Conservation (phyloP, 345 rosid genomes). For the Moringa oleifera region DNA sequence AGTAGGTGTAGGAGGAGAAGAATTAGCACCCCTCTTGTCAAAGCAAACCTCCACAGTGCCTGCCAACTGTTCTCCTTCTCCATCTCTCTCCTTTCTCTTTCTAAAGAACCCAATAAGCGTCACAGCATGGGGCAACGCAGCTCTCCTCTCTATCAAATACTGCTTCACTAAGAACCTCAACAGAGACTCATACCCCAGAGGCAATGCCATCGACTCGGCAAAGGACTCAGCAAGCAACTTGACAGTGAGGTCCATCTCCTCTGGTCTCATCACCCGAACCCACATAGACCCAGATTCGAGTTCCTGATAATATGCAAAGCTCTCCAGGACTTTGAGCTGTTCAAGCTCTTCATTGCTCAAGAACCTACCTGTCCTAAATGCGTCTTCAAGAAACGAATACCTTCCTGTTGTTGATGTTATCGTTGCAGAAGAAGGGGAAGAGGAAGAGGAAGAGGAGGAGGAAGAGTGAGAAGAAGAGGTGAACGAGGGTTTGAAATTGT, state of each 20-base stretch:
- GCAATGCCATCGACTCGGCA: constrained; percentile 75
- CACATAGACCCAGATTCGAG: constrained; percentile 56
- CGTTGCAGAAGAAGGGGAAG: constrained; percentile 37
- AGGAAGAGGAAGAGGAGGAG: constrained; percentile 21
- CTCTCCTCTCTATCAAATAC: constrained; percentile 73
- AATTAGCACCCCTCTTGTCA: constrained; percentile 62
- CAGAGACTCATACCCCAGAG: constrained; percentile 54
- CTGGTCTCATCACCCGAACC: constrained; percentile 66
- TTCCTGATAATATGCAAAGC: constrained; percentile 48
- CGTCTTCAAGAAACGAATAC: constrained; percentile 52
- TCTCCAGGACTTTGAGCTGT: constrained; percentile 56
- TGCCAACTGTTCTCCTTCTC: constrained; percentile 45
- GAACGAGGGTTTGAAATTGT: constrained; percentile 30
- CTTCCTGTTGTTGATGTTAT: constrained; percentile 17
- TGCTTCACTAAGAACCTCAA: constrained; percentile 73
- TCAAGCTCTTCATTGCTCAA: constrained; percentile 67
- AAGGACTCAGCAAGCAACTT: constrained; percentile 73
- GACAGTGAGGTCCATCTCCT: constrained; percentile 70
- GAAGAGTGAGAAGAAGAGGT: constrained; percentile 26
- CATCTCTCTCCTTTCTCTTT: constrained; percentile 24
- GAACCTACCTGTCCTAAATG: constrained; percentile 49
- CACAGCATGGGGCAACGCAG: constrained; percentile 69
- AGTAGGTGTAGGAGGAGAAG: constrained; percentile 73
- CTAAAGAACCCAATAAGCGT: constrained; percentile 67
- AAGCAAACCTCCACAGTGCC: constrained; percentile 92